Base-by-base conservation (phyloP, 2,329 filamentous ascomycete genomes). In the Phialemonium atrogriseum region DNA sequence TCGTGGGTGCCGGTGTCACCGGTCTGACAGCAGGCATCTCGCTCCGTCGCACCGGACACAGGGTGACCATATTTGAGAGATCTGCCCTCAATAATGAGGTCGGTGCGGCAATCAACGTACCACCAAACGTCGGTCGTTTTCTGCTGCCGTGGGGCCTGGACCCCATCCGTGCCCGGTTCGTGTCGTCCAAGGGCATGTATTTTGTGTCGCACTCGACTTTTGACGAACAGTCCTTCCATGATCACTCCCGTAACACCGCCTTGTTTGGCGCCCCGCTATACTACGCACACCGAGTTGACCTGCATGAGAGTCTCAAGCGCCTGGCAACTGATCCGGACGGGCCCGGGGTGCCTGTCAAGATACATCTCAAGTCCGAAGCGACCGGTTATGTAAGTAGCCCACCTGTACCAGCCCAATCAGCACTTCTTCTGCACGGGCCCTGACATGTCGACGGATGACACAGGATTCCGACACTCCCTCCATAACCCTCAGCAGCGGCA, bases 41-140 rank as follows among this genome's bases (percentile, higher is more conserved):
- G 2, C 49, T 58, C 18, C 50, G 53, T 15, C 50, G 52, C 5
- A 49, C 51, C 7, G 56, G 56, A 7, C 55, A 58, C 39, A 6
- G 21, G 5, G 50, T 58, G 14, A 36, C 43, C 7, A 38, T 62
- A n/a, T 58, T 55, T 37, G 60, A 62, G 43, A 46, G 50, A n/a
- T 61, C 57, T 1, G 39, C 39, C 3, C 47, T 58, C 33, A 49
- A 50, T 27, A 51, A 55, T 33, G 58, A 60, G 36, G 42, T 55
- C 14, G 59, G 58, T 24, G 58, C 56, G 6, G 59, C 58, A 25
- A 54, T 62, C 23, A 51, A 52, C 21, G 47, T 63, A 3, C 49
- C 55, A 1, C 58, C 58, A 5, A 63, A 62, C 30, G 56, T 53
- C 5, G 39, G 48, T 4, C 51, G 56, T 5, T 47, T 56, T 19